phyloP scores from a whole-genome alignment of 805 yeast species.

The Lachancea waltii region DNA sequence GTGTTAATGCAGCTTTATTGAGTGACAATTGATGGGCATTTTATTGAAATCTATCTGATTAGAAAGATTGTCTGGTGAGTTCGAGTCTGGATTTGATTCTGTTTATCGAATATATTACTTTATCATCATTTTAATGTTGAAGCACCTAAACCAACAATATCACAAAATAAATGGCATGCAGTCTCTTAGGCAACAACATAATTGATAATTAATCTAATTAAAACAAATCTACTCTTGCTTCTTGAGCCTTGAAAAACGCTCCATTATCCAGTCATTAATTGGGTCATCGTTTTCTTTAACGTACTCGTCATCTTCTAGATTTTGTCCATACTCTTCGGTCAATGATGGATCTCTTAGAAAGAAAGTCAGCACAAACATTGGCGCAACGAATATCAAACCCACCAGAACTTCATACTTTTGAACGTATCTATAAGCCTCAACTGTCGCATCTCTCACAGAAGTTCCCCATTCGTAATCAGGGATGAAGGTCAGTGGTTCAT shows the following conservation, averaged over 20 bases:
- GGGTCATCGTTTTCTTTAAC: constrained; percentile 25
- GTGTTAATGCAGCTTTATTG: too few relatives aligned
- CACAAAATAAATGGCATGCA: too few relatives aligned
- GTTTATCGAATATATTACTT: too few relatives aligned
- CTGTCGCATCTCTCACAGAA: constrained; percentile 51
- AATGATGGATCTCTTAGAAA: constrained; percentile 24
- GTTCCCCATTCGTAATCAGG: constrained; percentile 52
- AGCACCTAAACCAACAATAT: too few relatives aligned
- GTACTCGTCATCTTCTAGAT: constrained; percentile 24
- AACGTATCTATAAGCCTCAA: constrained; percentile 49
- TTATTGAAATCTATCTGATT: too few relatives aligned
- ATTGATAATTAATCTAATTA: too few relatives aligned
- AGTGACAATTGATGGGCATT: too few relatives aligned
- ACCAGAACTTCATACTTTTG: constrained; percentile 53
- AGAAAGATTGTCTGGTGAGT: too few relatives aligned
- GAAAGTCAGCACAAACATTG: constrained; percentile 20
- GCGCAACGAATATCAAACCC: constrained; percentile 23
- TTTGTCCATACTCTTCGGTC: constrained; percentile 22
- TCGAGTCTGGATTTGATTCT: too few relatives aligned
- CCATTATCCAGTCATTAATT: constrained; percentile 16
- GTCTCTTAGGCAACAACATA: too few relatives aligned
- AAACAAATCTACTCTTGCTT: constrained; percentile 1
- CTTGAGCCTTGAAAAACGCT: constrained; percentile 1
- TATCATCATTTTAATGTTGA: too few relatives aligned
- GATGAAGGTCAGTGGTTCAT: constrained; percentile 46